A percentile compares a stretch with the other conserved stretches of the same genome.
Conservation (phyloP, 176 grass and related monocot genomes). For the Raddia guianensis region DNA sequence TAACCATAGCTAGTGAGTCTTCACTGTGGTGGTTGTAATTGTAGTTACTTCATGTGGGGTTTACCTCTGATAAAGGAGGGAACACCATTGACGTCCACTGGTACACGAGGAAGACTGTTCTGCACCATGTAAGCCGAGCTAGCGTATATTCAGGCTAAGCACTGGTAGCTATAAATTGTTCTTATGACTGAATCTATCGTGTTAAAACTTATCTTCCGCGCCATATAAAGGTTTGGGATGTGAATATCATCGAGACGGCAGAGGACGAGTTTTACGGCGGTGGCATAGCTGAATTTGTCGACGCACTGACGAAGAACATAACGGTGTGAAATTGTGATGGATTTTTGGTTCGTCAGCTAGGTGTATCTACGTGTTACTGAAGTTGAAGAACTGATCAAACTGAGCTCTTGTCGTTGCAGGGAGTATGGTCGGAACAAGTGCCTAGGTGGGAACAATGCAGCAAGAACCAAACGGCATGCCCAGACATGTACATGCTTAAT, state of each 20-base stretch:
- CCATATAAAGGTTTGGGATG: slow-evolving; percentile 49
- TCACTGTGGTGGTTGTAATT: slow-evolving; percentile 4
- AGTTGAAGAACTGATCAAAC: not conserved
- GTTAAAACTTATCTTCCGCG: not conserved
- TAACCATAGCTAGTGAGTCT: not conserved
- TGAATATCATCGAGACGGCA: slow-evolving; percentile 41
- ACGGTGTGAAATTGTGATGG: slow-evolving; percentile 15
- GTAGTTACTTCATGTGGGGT: slow-evolving; percentile 75
- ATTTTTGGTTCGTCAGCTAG: not conserved
- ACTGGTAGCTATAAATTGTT: not conserved
- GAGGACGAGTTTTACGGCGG: slow-evolving; percentile 30
- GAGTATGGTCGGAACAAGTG: slow-evolving; percentile 61
- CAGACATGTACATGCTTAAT: slow-evolving; percentile 49
- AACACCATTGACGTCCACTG: slow-evolving; percentile 68
- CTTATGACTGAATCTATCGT: not conserved
- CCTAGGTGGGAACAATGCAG: slow-evolving; percentile 56
- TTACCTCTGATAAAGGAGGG: slow-evolving; percentile 62
- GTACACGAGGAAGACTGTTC: slow-evolving; percentile 64
- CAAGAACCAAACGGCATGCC: slow-evolving; percentile 49
- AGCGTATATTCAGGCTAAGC: not conserved
- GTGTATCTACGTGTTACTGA: not conserved
- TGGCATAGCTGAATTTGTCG: slow-evolving; percentile 12
- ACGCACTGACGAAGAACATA: slow-evolving; percentile 39
- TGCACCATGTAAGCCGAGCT: slow-evolving; percentile 57
- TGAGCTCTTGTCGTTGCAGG: slow-evolving; percentile 27